Conservation (phyloP, 2,329 filamentous ascomycete genomes). For the Stachybotrys elegans region DNA sequence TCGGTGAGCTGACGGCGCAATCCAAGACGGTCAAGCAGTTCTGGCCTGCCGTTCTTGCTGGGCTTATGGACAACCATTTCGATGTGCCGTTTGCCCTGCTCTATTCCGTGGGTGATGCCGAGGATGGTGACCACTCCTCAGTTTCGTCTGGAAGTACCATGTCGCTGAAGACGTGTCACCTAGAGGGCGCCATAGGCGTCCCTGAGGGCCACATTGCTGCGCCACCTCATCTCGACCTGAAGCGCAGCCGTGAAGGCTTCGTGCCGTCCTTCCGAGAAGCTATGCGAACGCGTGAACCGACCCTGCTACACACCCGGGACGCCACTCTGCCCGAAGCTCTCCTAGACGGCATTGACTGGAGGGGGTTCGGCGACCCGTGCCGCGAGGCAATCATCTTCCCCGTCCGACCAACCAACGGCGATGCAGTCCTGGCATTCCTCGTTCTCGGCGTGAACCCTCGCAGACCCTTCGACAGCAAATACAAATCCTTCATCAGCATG, state of each 20-base stretch:
- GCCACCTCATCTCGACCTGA: constrained; percentile 28
- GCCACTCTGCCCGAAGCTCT: constrained; percentile 53
- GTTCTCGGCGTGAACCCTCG: constrained; percentile 64
- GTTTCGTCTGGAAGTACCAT: constrained; percentile 28
- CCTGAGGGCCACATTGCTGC: constrained; percentile 26
- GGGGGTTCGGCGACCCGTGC: constrained; percentile 58
- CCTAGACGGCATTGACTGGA: constrained; percentile 51
- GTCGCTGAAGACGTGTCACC: constrained; percentile 28
- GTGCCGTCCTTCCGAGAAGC: constrained; percentile 31
- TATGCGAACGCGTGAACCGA: constrained; percentile 29
- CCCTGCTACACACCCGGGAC: constrained; percentile 31
- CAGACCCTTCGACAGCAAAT: constrained; percentile 64
- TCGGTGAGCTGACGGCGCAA: constrained; percentile 24
- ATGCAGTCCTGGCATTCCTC: constrained; percentile 60
- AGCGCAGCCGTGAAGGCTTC: constrained; percentile 26
- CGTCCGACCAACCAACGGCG: constrained; percentile 58
- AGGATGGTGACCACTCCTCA: constrained; percentile 29
- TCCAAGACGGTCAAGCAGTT: constrained; percentile 28
- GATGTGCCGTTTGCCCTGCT: constrained; percentile 36
- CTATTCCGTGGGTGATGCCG: constrained; percentile 32
- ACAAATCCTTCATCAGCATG: constrained; percentile 50
- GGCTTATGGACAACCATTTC: constrained; percentile 26
- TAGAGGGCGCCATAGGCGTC: constrained; percentile 28
- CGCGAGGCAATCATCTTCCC: constrained; percentile 60
- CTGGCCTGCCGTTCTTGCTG: constrained; percentile 25